These are phyloP conservation scores for Bryoerythrophyllum caledonicum DNA, from an alignment of 225 moss, liverwort and hornwort genomes.

Conservation along the genomic window DNA sequence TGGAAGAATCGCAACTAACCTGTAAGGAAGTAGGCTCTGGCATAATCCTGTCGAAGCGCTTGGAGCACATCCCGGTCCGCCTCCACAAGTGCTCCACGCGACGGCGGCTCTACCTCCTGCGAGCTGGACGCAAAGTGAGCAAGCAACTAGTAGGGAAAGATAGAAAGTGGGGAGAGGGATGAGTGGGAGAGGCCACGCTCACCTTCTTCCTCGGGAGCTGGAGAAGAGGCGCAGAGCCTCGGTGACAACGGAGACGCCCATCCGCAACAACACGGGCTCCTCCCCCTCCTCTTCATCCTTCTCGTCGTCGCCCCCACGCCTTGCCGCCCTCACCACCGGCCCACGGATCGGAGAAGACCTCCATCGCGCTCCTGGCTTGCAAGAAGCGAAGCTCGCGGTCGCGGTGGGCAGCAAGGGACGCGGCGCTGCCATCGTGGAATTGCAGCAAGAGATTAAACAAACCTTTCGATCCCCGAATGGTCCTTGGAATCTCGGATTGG, in stretches of 20 bases:
- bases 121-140: slow-evolving; percentile 27
- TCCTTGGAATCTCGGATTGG: too few species aligned
- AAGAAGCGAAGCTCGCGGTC: neutral
- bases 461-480: too few species aligned
- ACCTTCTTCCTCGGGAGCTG: slow-evolving; percentile 31
- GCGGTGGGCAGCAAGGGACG: neutral
- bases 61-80: slow-evolving; percentile 40
- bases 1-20: slow-evolving; percentile 33
- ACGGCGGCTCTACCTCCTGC: slow-evolving; percentile 27
- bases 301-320: slow-evolving; percentile 4
- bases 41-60: slow-evolving; percentile 62
- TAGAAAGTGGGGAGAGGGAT: neutral
- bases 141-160: neutral
- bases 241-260: slow-evolving; percentile 54
- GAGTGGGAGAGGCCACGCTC: too few species aligned
- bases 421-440: slow-evolving; percentile 4
- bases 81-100: slow-evolving; percentile 1
- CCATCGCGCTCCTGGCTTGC: neutral
- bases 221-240: slow-evolving; percentile 59
- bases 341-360: neutral
- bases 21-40: slow-evolving; percentile 74
- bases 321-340: slow-evolving; percentile 10
- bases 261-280: slow-evolving; percentile 58
- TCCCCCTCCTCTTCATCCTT: slow-evolving; percentile 17
- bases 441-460: too few species aligned